These are phyloP conservation scores for Martensiomyces pterosporus DNA, from an alignment of 192 early-diverging fungal genomes.

Conservation along the genomic window DNA sequence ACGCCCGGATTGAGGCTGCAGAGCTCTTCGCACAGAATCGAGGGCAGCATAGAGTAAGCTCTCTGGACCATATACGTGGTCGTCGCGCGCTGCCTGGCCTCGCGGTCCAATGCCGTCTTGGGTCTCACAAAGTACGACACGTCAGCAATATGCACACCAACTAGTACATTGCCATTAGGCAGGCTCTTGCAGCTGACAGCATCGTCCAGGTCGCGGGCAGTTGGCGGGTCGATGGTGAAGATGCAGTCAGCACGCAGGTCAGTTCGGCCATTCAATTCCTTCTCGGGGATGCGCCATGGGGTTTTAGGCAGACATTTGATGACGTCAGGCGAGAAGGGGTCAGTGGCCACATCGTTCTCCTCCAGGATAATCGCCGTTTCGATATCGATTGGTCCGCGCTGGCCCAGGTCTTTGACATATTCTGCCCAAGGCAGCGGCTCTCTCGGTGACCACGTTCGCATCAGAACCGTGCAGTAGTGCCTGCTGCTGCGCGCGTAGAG, in stretches of 20 bases:
- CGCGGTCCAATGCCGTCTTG: slow-evolving; percentile 74
- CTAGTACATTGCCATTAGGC: slow-evolving; percentile 34
- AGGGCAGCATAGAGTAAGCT: slow-evolving; percentile 93
- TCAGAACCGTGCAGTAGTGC: slow-evolving; percentile 15
- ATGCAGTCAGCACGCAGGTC: slow-evolving; percentile 70
- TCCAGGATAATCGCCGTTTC: slow-evolving; percentile 81
- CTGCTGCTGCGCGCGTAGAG: background rate
- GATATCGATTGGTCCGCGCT: slow-evolving; percentile 68
- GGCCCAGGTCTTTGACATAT: slow-evolving; percentile 58
- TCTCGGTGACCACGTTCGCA: slow-evolving; percentile 14
- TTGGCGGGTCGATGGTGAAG: slow-evolving; percentile 86
- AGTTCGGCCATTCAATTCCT: slow-evolving; percentile 67
- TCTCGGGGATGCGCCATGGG: slow-evolving; percentile 75
- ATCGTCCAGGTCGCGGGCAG: slow-evolving; percentile 49
- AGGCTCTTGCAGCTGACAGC: slow-evolving; percentile 42
- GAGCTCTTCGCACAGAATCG: slow-evolving; percentile 72
- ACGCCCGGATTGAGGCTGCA: slow-evolving; percentile 85
- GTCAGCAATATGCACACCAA: slow-evolving; percentile 91
- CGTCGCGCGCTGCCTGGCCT: slow-evolving; percentile 82
- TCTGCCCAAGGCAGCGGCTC: slow-evolving; percentile 15
- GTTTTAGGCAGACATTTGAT: slow-evolving; percentile 66
- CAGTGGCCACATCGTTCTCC: slow-evolving; percentile 72
- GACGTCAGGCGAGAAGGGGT: slow-evolving; percentile 69
- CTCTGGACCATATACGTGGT: slow-evolving; percentile 91
- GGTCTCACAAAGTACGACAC: slow-evolving; percentile 90